These are phyloP conservation scores for Fragaria ananassa DNA, from an alignment of 306 rosid species.

Conservation along the genomic window DNA sequence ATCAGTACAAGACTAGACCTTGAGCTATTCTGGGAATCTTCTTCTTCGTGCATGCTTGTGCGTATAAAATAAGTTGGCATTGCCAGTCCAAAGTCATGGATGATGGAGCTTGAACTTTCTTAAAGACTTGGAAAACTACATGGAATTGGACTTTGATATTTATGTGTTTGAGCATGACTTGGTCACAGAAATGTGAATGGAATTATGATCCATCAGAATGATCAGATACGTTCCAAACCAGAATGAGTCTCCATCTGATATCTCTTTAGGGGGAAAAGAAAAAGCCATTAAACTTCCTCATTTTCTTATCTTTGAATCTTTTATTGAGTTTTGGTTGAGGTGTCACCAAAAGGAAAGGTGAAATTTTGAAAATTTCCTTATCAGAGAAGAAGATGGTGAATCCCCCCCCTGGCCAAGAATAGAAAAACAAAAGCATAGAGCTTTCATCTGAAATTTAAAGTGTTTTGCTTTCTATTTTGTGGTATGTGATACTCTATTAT, in stretches of 20 bases:
- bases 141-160: neutral
- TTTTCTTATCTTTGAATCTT: neutral
- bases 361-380: neutral
- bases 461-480: neutral
- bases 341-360: neutral
- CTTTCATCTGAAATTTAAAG: neutral
- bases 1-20: neutral
- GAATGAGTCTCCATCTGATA: neutral
- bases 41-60: neutral
- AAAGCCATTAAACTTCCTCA: neutral
- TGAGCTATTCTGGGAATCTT: conserved; percentile 15
- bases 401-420: neutral
- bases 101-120: neutral
- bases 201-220: neutral
- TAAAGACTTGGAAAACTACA: too few species aligned
- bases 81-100: neutral
- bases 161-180: neutral
- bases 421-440: neutral
- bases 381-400: neutral
- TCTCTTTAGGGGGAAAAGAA: neutral
- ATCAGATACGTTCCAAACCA: neutral
- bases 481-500: neutral
- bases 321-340: neutral
- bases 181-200: neutral
- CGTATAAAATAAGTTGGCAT: neutral